Percentiles rank a stretch among this genome's conserved stretches.
These are phyloP conservation scores for Kazachstania sp. DNA, from an alignment of 1,139 yeast species.

Conservation along the genomic window DNA sequence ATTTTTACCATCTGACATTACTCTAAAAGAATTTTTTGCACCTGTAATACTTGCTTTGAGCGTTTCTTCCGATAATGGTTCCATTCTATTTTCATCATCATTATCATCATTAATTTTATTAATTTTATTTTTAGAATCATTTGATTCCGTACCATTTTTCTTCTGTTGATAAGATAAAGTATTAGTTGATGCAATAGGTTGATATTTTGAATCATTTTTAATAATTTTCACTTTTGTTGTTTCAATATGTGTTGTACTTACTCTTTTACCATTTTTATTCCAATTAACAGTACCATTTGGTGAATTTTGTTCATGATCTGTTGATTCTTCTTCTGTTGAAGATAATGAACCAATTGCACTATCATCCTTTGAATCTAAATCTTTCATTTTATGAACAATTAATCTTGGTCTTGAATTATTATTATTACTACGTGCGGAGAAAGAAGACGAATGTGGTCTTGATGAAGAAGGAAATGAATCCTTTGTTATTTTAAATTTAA, in stretches of 20 bases:
- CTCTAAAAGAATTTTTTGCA: constrained; percentile 4
- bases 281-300: constrained; percentile 26
- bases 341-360: not conserved
- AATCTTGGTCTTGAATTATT: constrained; percentile 13
- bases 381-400: constrained; percentile 8
- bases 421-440: constrained; percentile 13
- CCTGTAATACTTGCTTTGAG: constrained; percentile 1
- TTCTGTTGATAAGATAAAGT: not conserved
- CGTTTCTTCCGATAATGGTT: not conserved
- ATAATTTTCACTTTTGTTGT: not conserved
- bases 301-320: constrained; percentile 2
- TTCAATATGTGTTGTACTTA: not conserved
- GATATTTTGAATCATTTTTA: not conserved
- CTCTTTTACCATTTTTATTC: constrained; percentile 29
- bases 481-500: constrained; percentile 11
- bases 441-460: constrained; percentile 24
- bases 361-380: not conserved
- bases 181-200: not conserved
- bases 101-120: no score
- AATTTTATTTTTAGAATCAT: no score
- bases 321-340: not conserved
- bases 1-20: constrained; percentile 1
- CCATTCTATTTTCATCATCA: constrained; percentile 2
- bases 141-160: no score
- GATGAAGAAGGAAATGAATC: constrained; percentile 4